Base-by-base conservation (phyloP, 2,329 filamentous ascomycete species). In the Colletotrichum phormii region DNA sequence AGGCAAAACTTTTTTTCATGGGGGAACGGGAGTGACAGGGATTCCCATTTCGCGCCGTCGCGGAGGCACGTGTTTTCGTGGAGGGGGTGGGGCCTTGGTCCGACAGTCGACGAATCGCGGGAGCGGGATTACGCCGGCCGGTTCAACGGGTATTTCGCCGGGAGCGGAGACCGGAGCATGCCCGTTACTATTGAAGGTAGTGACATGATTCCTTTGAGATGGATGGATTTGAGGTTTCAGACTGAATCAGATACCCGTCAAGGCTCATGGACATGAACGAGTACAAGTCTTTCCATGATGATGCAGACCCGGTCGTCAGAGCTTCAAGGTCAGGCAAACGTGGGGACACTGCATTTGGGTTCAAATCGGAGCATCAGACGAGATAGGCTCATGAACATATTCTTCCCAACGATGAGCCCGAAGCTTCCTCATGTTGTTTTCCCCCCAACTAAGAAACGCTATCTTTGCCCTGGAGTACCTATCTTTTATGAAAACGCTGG, bases 1-100 rank as follows among this genome's bases (percentile, higher is more conserved):
- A n/a, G 26, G 65, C 76, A 76, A 78, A 78, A 78, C 74, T 76
- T 72, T 77, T 74, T 67, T 75, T 76, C 75, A 73, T 42, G 15
- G 1, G 37, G 13, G 37, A 7, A 5, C 11, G 13, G 37, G 13
- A 42, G 37, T 72, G 75, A 60, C 69, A 60, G 60, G 57, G 67
- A 33, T 42, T 73, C 53, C 35, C 53, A 59, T 31, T 54, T 75
- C 66, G 74, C 67, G 53, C 63, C 46, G 55, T 61, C 72, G 65
- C 74, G 74, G 67, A 65, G 58, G 70, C 74, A 75, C 74, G 72
- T 75, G 74, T 60, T 70, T 67, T 72, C 67, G 65, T 69, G 73
- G 59, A 51, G n/a, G 57, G 49, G 65, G n/a, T 70, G 70, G 70
- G 46, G 26, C 42, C 0, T 24, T 6, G 3, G 37, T 1, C n/a